Evolutionary conservation across 2,329 filamentous ascomycete species (phyloP).

Genomic region (Alternaria panax): DNA sequence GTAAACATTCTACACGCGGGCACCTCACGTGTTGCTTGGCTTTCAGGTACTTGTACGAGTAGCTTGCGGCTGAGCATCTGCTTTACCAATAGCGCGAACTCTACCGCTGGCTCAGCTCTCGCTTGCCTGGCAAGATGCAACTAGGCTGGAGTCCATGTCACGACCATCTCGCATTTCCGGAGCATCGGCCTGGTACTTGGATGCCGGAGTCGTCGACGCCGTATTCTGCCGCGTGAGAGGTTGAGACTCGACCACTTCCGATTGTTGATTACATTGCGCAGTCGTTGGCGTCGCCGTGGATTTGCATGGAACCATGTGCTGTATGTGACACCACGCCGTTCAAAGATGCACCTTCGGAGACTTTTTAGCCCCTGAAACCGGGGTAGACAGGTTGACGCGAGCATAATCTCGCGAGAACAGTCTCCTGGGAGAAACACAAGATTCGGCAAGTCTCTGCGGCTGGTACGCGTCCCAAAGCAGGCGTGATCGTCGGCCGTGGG

Average conservation of each 20-base stretch:
- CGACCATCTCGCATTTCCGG: constrained; percentile 4
- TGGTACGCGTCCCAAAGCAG: constrained; percentile 24
- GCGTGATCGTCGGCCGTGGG: constrained; percentile 7
- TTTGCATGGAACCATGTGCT: background rate
- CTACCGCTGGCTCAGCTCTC: constrained; percentile 3
- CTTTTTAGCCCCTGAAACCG: background rate
- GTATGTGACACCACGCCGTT: background rate
- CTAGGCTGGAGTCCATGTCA: constrained; percentile 2
- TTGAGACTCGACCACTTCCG: no score
- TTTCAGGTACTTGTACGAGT: background rate
- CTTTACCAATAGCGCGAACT: constrained; percentile 1
- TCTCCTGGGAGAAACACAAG: constrained; percentile 9
- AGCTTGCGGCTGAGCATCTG: constrained; percentile 1
- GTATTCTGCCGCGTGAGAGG: constrained; percentile 5
- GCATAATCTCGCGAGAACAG: constrained; percentile 3
- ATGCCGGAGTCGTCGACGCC: constrained; percentile 2
- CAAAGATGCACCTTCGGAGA: background rate
- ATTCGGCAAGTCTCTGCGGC: background rate
- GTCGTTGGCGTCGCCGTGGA: background rate
- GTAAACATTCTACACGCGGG: background rate
- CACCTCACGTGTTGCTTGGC: background rate
- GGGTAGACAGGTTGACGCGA: background rate
- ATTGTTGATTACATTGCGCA: background rate
- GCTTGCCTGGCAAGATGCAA: constrained; percentile 5
- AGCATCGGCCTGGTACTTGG: constrained; percentile 4